Base-by-base conservation (phyloP, 2,329 filamentous ascomycete species). In the Cryphonectria carpinicola region DNA sequence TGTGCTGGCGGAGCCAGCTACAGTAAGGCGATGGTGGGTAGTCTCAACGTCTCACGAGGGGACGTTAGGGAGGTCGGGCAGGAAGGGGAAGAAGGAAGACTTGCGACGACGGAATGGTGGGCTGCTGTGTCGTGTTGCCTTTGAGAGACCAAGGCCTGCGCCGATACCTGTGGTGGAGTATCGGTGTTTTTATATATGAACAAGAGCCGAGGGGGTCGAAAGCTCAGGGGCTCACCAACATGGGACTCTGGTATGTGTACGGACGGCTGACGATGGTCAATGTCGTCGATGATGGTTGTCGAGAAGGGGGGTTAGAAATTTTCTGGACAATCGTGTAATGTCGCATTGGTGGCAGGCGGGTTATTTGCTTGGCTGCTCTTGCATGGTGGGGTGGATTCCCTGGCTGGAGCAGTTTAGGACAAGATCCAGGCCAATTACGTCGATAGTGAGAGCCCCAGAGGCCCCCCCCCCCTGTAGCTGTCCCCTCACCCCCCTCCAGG, bases 31-130 rank as follows among this genome's bases (percentile, higher is more conserved):
- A 70, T 73, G 75, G 74, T 79, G 78, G 77, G 76, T 76, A 76
- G 73, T 75, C 77, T 76, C 78, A 89, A 90, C 88, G 89, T 88
- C 91, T 87, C 87, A 86, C 84, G 78, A 82, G 84, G 86, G 88
- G 87, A 90, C 91, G 92, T 96, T 98, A 98, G 84, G 95, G 95
- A 85, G 95, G 95, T 82, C 93, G 90, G 81, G 91, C 91, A 83
- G 92, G 93, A 82, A 95, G 90, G 80, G 91, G 90, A 80, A 95
- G 90, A 82, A 93, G 91, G 84, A 93, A 92, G 84, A 90, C 89
- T 89, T 93, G 92, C 84, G 86, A 88, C 85, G 89, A 91, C 86
- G 92, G 91, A 97, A 97, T 97, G 84, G 87, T 97, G 94, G 85
- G 90, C 90, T 88, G 84, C 82, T 80, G 76, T 86, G 88, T 89